Percentiles rank a stretch among this genome's conserved stretches.
Evolutionary conservation across 805 yeast species (phyloP).

Genomic region (Candida coquimbonensis): DNA sequence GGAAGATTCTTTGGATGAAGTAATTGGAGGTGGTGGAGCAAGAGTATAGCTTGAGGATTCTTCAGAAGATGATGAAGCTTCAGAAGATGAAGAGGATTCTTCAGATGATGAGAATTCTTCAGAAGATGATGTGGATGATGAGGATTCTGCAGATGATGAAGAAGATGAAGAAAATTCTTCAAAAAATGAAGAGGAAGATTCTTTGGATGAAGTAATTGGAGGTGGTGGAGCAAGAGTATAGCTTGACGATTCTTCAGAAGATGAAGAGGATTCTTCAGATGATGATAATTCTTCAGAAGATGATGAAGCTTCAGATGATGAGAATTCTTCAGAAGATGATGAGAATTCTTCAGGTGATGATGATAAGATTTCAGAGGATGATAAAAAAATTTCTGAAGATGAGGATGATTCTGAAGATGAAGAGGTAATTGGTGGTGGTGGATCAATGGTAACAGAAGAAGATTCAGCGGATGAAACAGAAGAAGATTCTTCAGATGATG

Average conservation of each 20-base stretch:
- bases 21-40: too few relatives aligned
- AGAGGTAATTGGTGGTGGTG: not conserved
- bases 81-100: not conserved
- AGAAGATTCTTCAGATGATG: not conserved
- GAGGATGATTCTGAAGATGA: not conserved
- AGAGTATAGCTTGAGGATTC: not conserved
- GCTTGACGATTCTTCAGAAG: constrained; percentile 1
- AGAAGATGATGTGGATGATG: not conserved
- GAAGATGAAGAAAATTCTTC: not conserved
- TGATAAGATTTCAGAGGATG: too few relatives aligned
- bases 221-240: not conserved
- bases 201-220: not conserved
- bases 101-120: not conserved
- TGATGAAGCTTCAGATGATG: too few relatives aligned
- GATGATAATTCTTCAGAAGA: not conserved
- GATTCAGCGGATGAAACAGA: not conserved
- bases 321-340: not conserved
- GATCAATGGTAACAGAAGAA: not conserved
- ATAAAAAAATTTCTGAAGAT: too few relatives aligned
- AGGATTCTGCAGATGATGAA: not conserved
- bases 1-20: not conserved
- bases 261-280: not conserved
- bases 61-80: not conserved
- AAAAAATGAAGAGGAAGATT: constrained; percentile 1
- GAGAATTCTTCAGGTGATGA: not conserved